These are phyloP conservation scores for Thozetella sp. DNA, from an alignment of 495 filamentous ascomycete species.

Conservation along the genomic window DNA sequence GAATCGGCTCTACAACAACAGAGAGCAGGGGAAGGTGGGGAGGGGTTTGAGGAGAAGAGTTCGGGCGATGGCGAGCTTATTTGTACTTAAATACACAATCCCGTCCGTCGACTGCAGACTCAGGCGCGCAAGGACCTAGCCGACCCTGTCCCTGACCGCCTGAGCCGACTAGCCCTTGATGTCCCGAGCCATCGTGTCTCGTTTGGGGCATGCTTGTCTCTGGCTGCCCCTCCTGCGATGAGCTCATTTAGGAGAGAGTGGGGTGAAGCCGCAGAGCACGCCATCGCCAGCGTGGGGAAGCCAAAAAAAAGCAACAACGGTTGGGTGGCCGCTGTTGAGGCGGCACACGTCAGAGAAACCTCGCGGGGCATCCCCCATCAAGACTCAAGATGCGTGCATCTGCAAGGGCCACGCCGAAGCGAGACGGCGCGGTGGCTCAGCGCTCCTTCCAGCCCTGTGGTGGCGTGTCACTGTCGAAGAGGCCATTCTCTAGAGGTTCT, in stretches of 20 bases:
- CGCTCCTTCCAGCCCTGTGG: no score
- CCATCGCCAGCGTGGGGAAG: not conserved
- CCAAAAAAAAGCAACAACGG: not conserved
- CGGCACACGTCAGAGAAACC: not conserved
- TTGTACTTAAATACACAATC: not conserved
- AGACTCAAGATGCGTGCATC: not conserved
- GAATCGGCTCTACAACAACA: constrained; percentile 1
- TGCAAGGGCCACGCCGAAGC: no score
- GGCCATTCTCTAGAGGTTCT: no score
- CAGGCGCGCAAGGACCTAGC: no score
- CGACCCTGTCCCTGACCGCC: not conserved
- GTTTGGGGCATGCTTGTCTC: not conserved
- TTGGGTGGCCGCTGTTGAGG: not conserved
- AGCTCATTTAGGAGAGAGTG: not conserved
- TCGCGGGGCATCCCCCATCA: not conserved
- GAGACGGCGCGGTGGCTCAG: no score
- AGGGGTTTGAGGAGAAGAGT: not conserved
- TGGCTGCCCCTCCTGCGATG: not conserved
- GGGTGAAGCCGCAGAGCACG: not conserved
- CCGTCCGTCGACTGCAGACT: not conserved
- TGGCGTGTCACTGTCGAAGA: no score
- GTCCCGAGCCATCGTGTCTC: not conserved
- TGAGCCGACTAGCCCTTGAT: not conserved
- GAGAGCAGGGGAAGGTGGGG: constrained; percentile 6
- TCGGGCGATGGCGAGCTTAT: not conserved